Base-by-base conservation (phyloP, 305 asterid genomes). In the Rubia tinctorum region DNA sequence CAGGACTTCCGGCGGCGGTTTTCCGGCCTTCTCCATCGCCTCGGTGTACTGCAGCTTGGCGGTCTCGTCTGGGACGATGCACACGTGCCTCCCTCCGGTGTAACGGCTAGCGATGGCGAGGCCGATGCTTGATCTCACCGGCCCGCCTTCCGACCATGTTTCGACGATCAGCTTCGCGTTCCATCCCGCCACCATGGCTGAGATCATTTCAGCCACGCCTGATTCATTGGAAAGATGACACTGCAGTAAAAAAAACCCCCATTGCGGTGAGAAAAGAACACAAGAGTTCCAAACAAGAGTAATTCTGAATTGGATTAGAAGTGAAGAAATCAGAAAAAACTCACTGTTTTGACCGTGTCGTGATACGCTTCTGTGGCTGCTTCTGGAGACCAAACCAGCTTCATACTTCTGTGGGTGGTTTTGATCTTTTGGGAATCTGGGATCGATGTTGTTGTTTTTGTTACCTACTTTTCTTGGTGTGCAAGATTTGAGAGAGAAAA, bases 151-250 rank as follows among this genome's bases (percentile, higher is more conserved):
- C 1, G 87, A 77, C 99, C 99, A 94, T 69, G 97, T 87, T 74
- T 94, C 99, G 30, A 92, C 97, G 0, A 94, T 86, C 58, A 90
- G 56, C 25, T 85, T 77, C 4, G 99, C 89, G 65, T 88, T 86
- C 97, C 97, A 94, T 14, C 99, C 99, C 2, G 97, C 99, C 3
- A 97, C 99, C 97, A 91, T 91, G 75, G 99, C 97, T 0, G 99
- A 89, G 5, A 92, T 77, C 5, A 92, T 51, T 66, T 94, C 99
- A 5, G 97, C 96, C 8, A 84, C 95, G 7, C 95, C 79, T 1
- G 98, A 88, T 80, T 85, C 95, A 45, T 74, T 55, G 66, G 39
- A 62, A 62, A 75, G 61, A 44, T 83, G 73, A 79, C 96, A 85
- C 98, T 93, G 74, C 76, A 15, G 49, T 13, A n/a, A 74, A 40